Evolutionary conservation across 805 yeast genomes (phyloP).

Genomic region (Ogataea minuta): DNA sequence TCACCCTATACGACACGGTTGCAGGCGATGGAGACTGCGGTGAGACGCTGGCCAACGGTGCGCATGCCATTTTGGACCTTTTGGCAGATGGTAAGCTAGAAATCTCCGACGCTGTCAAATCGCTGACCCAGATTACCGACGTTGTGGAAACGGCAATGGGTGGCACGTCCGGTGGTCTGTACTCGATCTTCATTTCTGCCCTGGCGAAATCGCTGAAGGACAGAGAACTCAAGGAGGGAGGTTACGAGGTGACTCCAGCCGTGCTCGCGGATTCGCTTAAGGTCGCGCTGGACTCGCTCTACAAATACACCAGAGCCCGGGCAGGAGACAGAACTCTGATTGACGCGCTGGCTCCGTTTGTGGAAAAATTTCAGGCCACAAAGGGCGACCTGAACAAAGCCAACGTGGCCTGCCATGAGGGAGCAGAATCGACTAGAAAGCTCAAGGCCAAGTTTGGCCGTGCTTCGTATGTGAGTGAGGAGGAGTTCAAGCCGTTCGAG

Average conservation of each 20-base stretch:
- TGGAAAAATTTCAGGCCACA: slow-evolving; percentile 52
- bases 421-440: slow-evolving; percentile 73
- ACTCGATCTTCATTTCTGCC: slow-evolving; percentile 81
- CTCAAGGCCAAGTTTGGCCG: slow-evolving; percentile 88
- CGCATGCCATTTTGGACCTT: slow-evolving; percentile 61
- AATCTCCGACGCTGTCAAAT: slow-evolving; percentile 51
- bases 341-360: slow-evolving; percentile 87
- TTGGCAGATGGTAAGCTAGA: slow-evolving; percentile 40
- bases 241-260: slow-evolving; percentile 32
- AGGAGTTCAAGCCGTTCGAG: slow-evolving; percentile 47
- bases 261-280: slow-evolving; percentile 49
- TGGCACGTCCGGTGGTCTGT: slow-evolving; percentile 93
- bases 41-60: slow-evolving; percentile 82
- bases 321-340: slow-evolving; percentile 85
- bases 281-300: slow-evolving; percentile 68
- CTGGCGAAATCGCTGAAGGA: slow-evolving; percentile 53
- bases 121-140: slow-evolving; percentile 73
- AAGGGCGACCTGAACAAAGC: slow-evolving; percentile 56
- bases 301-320: slow-evolving; percentile 85
- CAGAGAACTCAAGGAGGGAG: slow-evolving; percentile 35
- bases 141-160: slow-evolving; percentile 89
- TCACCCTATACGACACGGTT: slow-evolving; percentile 79
- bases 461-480: slow-evolving; percentile 80
- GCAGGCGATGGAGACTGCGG: slow-evolving; percentile 99
- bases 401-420: slow-evolving; percentile 63